Conservation (phyloP, 768 basidiomycete genomes). For the Pleurotus platypus region DNA sequence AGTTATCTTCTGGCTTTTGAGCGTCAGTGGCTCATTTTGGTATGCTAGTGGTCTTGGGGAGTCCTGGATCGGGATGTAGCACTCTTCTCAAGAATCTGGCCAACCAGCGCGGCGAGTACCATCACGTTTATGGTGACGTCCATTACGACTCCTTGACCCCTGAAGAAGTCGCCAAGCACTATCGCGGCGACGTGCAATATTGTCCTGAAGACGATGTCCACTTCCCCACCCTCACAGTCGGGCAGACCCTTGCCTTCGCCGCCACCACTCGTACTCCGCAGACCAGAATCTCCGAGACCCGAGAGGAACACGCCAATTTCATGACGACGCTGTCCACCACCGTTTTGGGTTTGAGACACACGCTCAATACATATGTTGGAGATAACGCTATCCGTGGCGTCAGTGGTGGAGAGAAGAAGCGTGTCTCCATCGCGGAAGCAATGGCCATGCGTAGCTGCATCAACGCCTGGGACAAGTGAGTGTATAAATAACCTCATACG, state of each 20-base stretch:
- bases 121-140: slow-evolving; percentile 65
- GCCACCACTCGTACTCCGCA: slow-evolving; percentile 66
- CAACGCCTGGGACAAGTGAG: slow-evolving; percentile 77
- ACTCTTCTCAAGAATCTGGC: slow-evolving; percentile 81
- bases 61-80: slow-evolving; percentile 82
- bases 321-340: slow-evolving; percentile 57
- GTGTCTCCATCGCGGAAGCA: slow-evolving; percentile 75
- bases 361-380: slow-evolving; percentile 70
- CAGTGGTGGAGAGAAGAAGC: slow-evolving; percentile 76
- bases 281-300: slow-evolving; percentile 40
- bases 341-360: slow-evolving; percentile 75
- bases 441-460: slow-evolving; percentile 60
- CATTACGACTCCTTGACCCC: slow-evolving; percentile 75
- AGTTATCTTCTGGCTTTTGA: slow-evolving; percentile 23
- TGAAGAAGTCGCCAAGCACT: slow-evolving; percentile 56
- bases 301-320: slow-evolving; percentile 38
- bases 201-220: slow-evolving; percentile 85
- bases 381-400: slow-evolving; percentile 75
- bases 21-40: too few species aligned
- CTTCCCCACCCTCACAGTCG: slow-evolving; percentile 80
- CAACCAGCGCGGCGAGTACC: slow-evolving; percentile 68
- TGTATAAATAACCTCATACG: background rate
- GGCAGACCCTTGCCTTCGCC: slow-evolving; percentile 70
- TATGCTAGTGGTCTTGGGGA: slow-evolving; percentile 70
- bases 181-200: slow-evolving; percentile 79